A percentile compares a stretch with the other conserved stretches of the same genome.
phyloP scores from a whole-genome alignment of 2,329 filamentous ascomycete genomes.

The Pseudogymnoascus verrucosus region DNA sequence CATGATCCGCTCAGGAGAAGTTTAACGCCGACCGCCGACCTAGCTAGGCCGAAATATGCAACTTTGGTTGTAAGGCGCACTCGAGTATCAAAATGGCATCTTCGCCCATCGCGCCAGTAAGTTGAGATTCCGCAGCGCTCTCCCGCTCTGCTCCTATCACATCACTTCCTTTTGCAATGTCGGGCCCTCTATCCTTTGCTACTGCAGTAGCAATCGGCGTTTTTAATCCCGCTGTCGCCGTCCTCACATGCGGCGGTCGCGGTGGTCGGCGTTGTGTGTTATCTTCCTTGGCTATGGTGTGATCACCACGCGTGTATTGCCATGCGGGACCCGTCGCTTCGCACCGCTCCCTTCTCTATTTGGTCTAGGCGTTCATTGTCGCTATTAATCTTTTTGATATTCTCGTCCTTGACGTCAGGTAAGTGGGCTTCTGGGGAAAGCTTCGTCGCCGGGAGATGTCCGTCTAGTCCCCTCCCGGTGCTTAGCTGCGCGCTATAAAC shows the following conservation, averaged over 20 bases:
- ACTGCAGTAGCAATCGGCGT: neutral
- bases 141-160: neutral
- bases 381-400: neutral
- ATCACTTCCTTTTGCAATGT: neutral
- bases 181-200: neutral
- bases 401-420: neutral
- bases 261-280: neutral
- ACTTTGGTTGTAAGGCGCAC: neutral
- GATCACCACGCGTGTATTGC: neutral
- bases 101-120: neutral
- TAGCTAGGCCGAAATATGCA: neutral
- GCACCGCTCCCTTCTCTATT: neutral
- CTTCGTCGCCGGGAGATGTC: neutral
- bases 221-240: slow-evolving; percentile 1
- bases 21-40: neutral
- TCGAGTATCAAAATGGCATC: slow-evolving; percentile 8
- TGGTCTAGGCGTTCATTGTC: neutral
- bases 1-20: neutral
- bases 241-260: neutral
- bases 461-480: neutral
- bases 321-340: neutral
- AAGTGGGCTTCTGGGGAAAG: neutral
- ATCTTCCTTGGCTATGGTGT: slow-evolving; percentile 1
- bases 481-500: neutral
- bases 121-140: neutral